Evolutionary conservation across 169 alveolate genomes (phyloP), one percentile per base, ranked within the genome.

Genomic region (Eimeria acervulina): DNA sequence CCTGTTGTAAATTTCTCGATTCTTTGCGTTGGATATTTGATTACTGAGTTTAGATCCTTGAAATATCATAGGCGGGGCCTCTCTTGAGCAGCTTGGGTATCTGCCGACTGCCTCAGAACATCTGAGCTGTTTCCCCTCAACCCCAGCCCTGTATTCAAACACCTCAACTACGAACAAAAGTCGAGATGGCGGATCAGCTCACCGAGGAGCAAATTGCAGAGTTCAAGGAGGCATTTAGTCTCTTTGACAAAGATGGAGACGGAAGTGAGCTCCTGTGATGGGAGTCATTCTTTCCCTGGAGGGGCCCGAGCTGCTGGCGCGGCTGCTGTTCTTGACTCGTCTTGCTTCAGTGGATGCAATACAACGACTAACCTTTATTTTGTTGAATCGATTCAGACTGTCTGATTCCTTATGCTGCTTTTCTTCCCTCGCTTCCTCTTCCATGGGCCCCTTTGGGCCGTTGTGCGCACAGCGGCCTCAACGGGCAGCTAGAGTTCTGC

Each of bases 161-260:
- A 85, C 21, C 66, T 78, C 61, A 23, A 42, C 21, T 40, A 52
- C 36, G 61, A 52, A 47, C 90, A 33, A 36, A 52, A 85, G 93
- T 23, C 42, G 78, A 95, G 93, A 99, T 99, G 99, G 99, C 99
- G 76, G 99, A 99, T 96, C 99, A 99, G 97, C 97, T 99, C 92
- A 99, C 99, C 55, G 99, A 99, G 96, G 99, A 99, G 97, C 99
- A 99, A 97, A 99, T 99, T 93, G 99, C 99, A 78, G 99, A 99
- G 97, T 99, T 99, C 98, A 99, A 99, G 98, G 99, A 99, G 98
- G 98, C 99, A 83, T 99, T 99, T 98, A 98, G 99, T 83, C 99
- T 99, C 91, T 99, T 99, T 98, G 99, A 99, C 97, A 99, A 99
- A 98, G 99, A 99, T 97, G 99, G 99, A 85, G 99, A 99, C 99